These are phyloP conservation scores for Nakazawaea molendinolei DNA, from an alignment of 805 yeast species.

Conservation along the genomic window DNA sequence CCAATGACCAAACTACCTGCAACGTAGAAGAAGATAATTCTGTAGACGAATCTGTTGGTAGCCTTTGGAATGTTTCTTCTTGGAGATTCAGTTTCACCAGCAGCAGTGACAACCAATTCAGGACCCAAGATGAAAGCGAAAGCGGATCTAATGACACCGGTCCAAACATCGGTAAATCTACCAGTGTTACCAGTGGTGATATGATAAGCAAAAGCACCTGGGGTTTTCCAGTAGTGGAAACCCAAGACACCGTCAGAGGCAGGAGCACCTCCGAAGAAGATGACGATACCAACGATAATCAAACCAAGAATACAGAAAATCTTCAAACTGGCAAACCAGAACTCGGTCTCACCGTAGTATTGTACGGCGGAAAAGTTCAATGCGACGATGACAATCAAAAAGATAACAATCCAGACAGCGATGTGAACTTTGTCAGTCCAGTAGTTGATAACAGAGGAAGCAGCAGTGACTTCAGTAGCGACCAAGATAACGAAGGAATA, in stretches of 20 bases:
- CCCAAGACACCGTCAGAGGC: conserved; percentile 35
- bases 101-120: conserved; percentile 24
- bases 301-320: conserved; percentile 59
- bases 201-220: conserved; percentile 43
- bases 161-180: conserved; percentile 57
- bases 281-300: conserved; percentile 47
- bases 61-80: conserved; percentile 27
- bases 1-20: conserved; percentile 36
- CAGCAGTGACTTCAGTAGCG: conserved; percentile 60
- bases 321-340: conserved; percentile 61
- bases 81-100: conserved; percentile 27
- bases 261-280: conserved; percentile 66
- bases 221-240: conserved; percentile 33
- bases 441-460: conserved; percentile 53
- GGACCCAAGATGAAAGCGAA: conserved; percentile 48
- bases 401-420: conserved; percentile 55
- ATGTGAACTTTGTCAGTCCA: conserved; percentile 51
- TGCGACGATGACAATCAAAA: conserved; percentile 37
- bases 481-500: conserved; percentile 46
- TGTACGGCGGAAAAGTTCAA: conserved; percentile 48
- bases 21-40: conserved; percentile 26
- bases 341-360: conserved; percentile 48
- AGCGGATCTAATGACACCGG: conserved; percentile 56
- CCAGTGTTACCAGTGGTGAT: conserved; percentile 50
- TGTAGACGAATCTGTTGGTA: conserved; percentile 23